Evolutionary conservation across 306 rosid genomes (phyloP), one percentile per base, ranked within the genome.

Genomic region (Dalbergia oliveri): DNA sequence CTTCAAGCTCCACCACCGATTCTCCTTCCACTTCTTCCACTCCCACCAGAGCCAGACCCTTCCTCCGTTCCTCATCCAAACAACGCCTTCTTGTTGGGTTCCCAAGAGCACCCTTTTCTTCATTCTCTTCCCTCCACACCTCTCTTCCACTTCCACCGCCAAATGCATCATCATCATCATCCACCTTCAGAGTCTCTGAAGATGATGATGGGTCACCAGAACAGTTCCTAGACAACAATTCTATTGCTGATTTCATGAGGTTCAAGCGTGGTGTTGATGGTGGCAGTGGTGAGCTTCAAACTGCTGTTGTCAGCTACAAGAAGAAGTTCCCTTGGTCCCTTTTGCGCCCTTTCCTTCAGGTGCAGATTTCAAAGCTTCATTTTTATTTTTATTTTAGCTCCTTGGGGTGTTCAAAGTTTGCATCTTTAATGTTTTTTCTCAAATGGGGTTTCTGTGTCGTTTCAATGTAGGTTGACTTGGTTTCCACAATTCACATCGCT

Each of bases 401-500:
- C 78, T 21, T 11, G 9, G 39, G 15, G 37, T 13, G 41, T 62
- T 2, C 64, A 19, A 72, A 81, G 43, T 65, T 76, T 65, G 2
- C 3, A 12, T 37, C 45, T 79, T 84, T 81, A 9, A 8, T 11
- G 3, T 47, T 74, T 76, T 79, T 37, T 72, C 73, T 51, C 56
- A 70, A 72, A 35, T 31, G 66, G 79, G 50, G 59, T 50, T 63
- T 50, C 61, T 63, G 53, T 66, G 69, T 67, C 23, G 49, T 80
- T 10, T 79, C 16, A 34, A 13, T 58, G 82, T 80, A 95, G 99
- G 99, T 95, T 79, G 99, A 95, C 88, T 88, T 95, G 94, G 91
- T 95, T 72, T 95, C 99, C 5, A 95, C 99, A 41, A 91, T 95
- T 91, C 99, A 95, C 75, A 95, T 95, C 45, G 99, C 94, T 26